These are phyloP conservation scores for Lentinula raphanica DNA, from an alignment of 768 basidiomycete genomes.

Conservation along the genomic window DNA sequence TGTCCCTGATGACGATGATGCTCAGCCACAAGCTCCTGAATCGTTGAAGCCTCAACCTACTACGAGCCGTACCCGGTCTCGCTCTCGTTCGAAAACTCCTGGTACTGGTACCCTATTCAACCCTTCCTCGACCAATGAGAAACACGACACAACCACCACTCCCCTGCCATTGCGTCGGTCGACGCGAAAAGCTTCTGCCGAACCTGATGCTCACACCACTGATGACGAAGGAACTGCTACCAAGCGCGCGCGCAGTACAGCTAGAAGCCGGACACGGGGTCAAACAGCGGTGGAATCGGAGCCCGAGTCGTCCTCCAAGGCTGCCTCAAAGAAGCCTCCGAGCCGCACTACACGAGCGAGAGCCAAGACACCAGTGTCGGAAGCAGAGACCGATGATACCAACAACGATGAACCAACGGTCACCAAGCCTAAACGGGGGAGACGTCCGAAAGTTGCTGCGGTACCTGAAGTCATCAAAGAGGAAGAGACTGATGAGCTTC, in stretches of 20 bases:
- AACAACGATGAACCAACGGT: background rate
- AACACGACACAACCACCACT: background rate
- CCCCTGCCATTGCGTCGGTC: background rate
- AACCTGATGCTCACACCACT: conserved; percentile 2
- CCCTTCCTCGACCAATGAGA: background rate
- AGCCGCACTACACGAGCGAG: background rate
- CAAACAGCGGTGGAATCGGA: background rate
- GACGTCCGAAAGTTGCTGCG: background rate
- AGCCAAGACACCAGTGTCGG: background rate
- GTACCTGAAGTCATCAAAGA: conserved; percentile 7
- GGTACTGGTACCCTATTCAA: background rate
- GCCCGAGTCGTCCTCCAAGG: background rate
- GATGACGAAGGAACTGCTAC: background rate
- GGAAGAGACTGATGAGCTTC: background rate
- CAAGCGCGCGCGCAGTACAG: background rate
- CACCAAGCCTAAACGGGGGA: conserved; percentile 1
- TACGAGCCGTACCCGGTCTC: background rate
- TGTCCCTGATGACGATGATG: background rate
- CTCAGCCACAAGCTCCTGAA: background rate
- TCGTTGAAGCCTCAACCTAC: background rate
- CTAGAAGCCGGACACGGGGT: background rate
- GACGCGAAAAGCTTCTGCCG: conserved; percentile 6
- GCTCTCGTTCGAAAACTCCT: background rate
- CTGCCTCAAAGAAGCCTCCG: background rate
- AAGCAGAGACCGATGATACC: conserved; percentile 1